Base-by-base conservation (phyloP, 2,329 filamentous ascomycete species). In the Aschersonia sp. region DNA sequence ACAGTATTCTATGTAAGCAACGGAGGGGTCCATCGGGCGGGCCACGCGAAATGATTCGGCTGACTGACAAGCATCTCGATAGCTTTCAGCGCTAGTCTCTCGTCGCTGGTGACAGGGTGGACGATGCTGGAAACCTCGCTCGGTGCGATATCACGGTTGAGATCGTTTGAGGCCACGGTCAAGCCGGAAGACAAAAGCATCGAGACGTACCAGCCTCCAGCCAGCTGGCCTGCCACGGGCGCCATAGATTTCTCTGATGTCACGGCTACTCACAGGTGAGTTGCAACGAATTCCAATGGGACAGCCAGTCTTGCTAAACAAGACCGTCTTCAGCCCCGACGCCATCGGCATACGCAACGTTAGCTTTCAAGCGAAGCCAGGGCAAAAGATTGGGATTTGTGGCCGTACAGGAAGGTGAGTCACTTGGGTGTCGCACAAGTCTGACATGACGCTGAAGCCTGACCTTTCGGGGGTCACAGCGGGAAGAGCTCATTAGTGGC, bases 301-400 rank as follows among this genome's bases (percentile, higher is more conserved):
- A 39, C 35, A 22, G 22, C 22, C 22, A 22, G 22, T 22, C 22
- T 22, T 22, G 22, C 22, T 22, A 2, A 22, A 22, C 22, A 4
- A 22, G 22, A 22, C 22, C 22, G 22, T 22, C 22, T 22, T 22
- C 35, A 49, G 45, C 9, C 40, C 41, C 8, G 32, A 43, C 29
- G 47, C 41, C 30, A 43, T 49, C 14, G 46, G 30, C 7, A 37
- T 59, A 12, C 41, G 45, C 11, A 43, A 55, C 41, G 40, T 58
- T 7, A 47, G 8, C 48, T 55, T 49, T 45, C 49, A 7, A 12
- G 48, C 48, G 5, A 14, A 43, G 12, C 30, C 44, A 35, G 46
- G 44, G 22, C 47, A 50, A 45, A 64, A 62, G 47, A 52, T 65
- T 10, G 64, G 57, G 11, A 54, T 67, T n/a, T 61, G 62, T 39